phyloP scores from a whole-genome alignment of 2,329 filamentous ascomycete species.

The Fusarium succisae region DNA sequence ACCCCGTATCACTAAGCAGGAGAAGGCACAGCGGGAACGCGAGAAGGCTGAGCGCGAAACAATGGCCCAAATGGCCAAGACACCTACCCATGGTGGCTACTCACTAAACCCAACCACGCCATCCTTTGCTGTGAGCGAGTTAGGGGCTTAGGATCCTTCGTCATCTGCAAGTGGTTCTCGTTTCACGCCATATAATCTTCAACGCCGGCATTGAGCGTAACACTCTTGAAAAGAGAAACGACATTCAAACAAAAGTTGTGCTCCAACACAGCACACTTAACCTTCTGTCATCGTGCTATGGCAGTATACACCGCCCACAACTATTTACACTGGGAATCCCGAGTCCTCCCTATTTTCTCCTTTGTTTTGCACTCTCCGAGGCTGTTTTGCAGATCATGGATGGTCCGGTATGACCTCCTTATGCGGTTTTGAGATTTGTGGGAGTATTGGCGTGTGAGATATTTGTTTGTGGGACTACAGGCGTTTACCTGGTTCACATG shows the following conservation, averaged over 20 bases:
- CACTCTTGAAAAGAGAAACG: neutral
- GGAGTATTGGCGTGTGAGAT: conserved; percentile 39
- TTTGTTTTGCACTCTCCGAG: conserved; percentile 22
- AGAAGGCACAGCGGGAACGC: conserved; percentile 81
- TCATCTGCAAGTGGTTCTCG: neutral
- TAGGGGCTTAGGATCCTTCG: conserved; percentile 43
- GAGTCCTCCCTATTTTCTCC: conserved; percentile 8
- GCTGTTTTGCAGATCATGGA: conserved; percentile 28
- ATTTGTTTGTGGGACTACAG: conserved; percentile 22
- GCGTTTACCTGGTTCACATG: conserved; percentile 22
- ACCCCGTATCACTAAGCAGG: conserved; percentile 85
- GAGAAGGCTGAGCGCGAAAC: conserved; percentile 81
- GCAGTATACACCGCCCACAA: neutral
- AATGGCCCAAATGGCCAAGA: conserved; percentile 53
- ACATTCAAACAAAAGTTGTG: neutral
- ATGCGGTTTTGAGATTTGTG: conserved; percentile 22
- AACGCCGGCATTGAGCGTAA: neutral
- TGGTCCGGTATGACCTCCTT: conserved; percentile 25
- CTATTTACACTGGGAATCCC: neutral
- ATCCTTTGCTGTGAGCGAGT: conserved; percentile 50
- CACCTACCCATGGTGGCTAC: conserved; percentile 49
- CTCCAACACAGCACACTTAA: neutral
- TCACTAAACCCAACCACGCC: conserved; percentile 51
- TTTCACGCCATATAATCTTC: neutral
- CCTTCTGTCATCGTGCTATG: neutral